Base-by-base conservation (phyloP, 2,329 filamentous ascomycete species). In the Fusarium albosuccineum region DNA sequence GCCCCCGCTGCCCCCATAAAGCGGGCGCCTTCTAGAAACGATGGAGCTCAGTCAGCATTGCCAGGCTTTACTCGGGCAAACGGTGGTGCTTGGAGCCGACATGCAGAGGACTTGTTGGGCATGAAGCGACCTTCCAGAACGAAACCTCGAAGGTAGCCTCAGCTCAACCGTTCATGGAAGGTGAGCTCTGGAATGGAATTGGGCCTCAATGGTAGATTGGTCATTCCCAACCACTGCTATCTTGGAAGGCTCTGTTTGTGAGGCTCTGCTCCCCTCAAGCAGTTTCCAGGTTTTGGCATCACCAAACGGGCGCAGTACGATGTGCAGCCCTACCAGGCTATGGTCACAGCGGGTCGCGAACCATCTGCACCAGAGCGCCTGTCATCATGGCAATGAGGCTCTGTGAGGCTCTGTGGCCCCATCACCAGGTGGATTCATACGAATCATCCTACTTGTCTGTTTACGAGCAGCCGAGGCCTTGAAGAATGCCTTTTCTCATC, bases 41-140 rank as follows among this genome's bases (percentile, higher is more conserved):
- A 57, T 49, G 41, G 14, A 22, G 44, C 51, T 7, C 39, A 57
- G 22, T 57, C 67, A 49, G 52, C 59, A 30, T 73, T 83, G 60
- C 79, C 82, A 9, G 81, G 80, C 2, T 85, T 86, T 58, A 77
- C 77, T 2, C 84, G 80, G 70, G 83, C 82, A 4, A 86, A 85
- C 67, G 80, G 86, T 14, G 89, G 89, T 3, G 86, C 90, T 0
- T 92, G 90, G 90, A 92, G 89, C 68, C 85, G 83, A 26, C 90
- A 92, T 73, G 89, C 90, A 1, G 83, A 87, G 67, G 90, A 92
- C 74, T 73, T 92, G 46, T 85, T 92, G 64, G 88, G 86, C 37
- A 85, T 81, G 71, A 87, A 83, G 72, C 82, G 87, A 48, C 90
- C 89, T 36, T 80, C 48, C 75, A 66, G 59, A 52, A 63, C 57